phyloP scores from a whole-genome alignment of 208 protist species.

The Sergeia podlipaevii region DNA sequence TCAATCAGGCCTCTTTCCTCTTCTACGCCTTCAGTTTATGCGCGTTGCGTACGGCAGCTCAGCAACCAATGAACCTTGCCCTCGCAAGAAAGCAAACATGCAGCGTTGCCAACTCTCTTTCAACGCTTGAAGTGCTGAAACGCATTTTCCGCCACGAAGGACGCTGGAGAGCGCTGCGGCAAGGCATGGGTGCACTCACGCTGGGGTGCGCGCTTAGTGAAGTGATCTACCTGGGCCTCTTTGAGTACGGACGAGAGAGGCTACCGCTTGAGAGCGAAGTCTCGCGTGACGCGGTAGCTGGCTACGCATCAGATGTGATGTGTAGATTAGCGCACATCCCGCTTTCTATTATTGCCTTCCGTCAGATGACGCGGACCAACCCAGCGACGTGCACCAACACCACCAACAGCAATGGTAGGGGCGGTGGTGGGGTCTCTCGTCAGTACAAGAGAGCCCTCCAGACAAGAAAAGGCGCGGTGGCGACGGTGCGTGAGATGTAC shows the following conservation, averaged over 20 bases:
- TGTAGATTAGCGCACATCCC: slow-evolving; percentile 78
- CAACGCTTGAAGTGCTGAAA: slow-evolving; percentile 32
- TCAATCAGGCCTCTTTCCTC: slow-evolving; percentile 48
- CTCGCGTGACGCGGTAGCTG: slow-evolving; percentile 47
- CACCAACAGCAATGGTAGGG: neutral
- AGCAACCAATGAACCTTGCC: slow-evolving; percentile 83
- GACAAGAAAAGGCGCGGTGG: slow-evolving; percentile 5
- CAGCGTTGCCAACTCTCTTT: slow-evolving; percentile 15
- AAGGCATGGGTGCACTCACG: slow-evolving; percentile 59
- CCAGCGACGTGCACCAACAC: neutral
- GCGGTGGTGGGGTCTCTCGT: neutral
- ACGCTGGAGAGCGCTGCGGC: slow-evolving; percentile 38
- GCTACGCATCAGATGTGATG: slow-evolving; percentile 54
- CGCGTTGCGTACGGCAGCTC: slow-evolving; percentile 55
- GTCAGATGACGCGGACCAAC: slow-evolving; percentile 65
- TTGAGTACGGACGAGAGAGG: slow-evolving; percentile 69
- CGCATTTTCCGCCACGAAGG: slow-evolving; percentile 49
- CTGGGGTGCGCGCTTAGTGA: slow-evolving; percentile 74
- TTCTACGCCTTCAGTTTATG: slow-evolving; percentile 60
- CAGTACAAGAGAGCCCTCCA: neutral
- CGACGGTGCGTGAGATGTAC: slow-evolving; percentile 50
- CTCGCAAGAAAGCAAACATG: slow-evolving; percentile 77
- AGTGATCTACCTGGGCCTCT: slow-evolving; percentile 70
- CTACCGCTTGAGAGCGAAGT: slow-evolving; percentile 24
- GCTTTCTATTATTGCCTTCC: slow-evolving; percentile 73